These are phyloP conservation scores for Globisporangium cylindrosporum DNA, from an alignment of 352 stramenopile species.

Conservation along the genomic window DNA sequence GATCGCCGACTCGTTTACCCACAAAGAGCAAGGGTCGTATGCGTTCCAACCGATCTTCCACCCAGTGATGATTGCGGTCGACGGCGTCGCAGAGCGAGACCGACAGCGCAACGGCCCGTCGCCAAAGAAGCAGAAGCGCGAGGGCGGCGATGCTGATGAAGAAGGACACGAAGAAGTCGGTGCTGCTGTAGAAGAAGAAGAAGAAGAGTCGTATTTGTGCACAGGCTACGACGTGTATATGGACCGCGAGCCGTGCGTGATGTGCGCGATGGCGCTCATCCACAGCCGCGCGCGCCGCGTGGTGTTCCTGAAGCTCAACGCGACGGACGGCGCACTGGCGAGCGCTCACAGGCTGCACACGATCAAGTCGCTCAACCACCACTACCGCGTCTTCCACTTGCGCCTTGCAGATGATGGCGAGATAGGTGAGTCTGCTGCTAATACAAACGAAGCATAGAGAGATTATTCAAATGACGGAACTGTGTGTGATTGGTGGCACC, in stretches of 20 bases:
- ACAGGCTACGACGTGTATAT: constrained; percentile 88
- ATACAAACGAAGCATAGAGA: background rate
- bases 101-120: constrained; percentile 30
- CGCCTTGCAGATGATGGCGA: background rate
- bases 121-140: constrained; percentile 37
- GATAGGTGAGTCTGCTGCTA: background rate
- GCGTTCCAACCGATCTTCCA: constrained; percentile 60
- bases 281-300: constrained; percentile 83
- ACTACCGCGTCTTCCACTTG: constrained; percentile 81
- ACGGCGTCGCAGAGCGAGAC: constrained; percentile 61
- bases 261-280: constrained; percentile 89
- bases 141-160: constrained; percentile 5
- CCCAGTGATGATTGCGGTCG: constrained; percentile 65
- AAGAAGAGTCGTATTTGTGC: constrained; percentile 80
- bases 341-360: constrained; percentile 71
- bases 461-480: background rate
- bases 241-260: constrained; percentile 80
- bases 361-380: constrained; percentile 87
- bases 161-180: background rate
- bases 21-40: constrained; percentile 15
- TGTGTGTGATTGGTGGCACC: background rate
- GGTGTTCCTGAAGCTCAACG: constrained; percentile 63
- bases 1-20: constrained; percentile 23
- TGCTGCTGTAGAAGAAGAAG: background rate
- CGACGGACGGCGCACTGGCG: constrained; percentile 54